A percentile compares a stretch with the other conserved stretches of the same genome.
Evolutionary conservation across 805 yeast genomes (phyloP).

Genomic region (Candida broadrunensis): DNA sequence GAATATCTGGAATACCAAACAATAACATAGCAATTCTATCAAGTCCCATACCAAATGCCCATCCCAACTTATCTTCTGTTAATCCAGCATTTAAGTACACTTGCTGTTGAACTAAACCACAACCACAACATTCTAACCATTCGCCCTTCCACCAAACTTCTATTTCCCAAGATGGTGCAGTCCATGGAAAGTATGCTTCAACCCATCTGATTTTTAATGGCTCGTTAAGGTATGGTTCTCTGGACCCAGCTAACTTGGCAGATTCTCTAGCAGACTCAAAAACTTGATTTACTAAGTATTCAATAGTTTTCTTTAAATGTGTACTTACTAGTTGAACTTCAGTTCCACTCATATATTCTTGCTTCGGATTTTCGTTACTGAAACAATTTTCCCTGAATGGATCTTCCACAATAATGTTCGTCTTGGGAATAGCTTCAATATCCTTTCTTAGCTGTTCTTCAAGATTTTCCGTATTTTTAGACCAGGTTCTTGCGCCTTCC

Average conservation of each 20-base stretch:
- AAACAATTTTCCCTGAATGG: slow-evolving; percentile 47
- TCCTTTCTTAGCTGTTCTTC: slow-evolving; percentile 42
- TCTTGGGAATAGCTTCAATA: slow-evolving; percentile 60
- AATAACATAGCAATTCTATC: slow-evolving; percentile 95
- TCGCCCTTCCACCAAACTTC: slow-evolving; percentile 99
- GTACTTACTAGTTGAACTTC: slow-evolving; percentile 68
- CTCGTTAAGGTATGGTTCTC: slow-evolving; percentile 56
- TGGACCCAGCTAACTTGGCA: slow-evolving; percentile 58
- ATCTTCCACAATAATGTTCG: slow-evolving; percentile 76
- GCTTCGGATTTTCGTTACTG: slow-evolving; percentile 72
- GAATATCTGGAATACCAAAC: slow-evolving; percentile 92
- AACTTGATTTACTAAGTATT: slow-evolving; percentile 76
- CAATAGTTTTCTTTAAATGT: slow-evolving; percentile 85
- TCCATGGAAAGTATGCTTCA: slow-evolving; percentile 96
- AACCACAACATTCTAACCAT: slow-evolving; percentile 96
- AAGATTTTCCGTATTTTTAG: slow-evolving; percentile 46
- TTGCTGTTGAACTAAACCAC: slow-evolving; percentile 82
- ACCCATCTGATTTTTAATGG: slow-evolving; percentile 92
- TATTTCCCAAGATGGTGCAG: slow-evolving; percentile 96
- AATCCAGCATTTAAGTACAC: slow-evolving; percentile 75
- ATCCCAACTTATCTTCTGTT: slow-evolving; percentile 62
- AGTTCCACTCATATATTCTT: slow-evolving; percentile 63
- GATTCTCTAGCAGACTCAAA: slow-evolving; percentile 69
- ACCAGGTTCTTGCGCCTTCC: slow-evolving; percentile 95
- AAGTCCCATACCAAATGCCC: slow-evolving; percentile 98